Evolutionary conservation across 2,329 filamentous ascomycete genomes (phyloP).

Genomic region (Botrytis porri): DNA sequence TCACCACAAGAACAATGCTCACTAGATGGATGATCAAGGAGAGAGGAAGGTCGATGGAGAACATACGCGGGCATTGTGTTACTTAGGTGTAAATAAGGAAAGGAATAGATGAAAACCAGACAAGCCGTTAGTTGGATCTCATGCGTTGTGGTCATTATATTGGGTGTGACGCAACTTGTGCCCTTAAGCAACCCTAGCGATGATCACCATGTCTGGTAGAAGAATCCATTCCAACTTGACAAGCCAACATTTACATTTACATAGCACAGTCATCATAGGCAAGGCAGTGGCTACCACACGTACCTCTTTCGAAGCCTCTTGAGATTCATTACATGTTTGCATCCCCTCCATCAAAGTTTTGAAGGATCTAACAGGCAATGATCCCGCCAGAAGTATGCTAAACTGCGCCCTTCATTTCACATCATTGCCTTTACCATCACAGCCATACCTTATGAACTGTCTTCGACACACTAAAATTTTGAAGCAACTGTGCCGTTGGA

Average conservation of each 20-base stretch:
- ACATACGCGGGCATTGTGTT: constrained; percentile 12
- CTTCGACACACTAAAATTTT: neutral
- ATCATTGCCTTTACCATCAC: neutral
- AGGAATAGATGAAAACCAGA: constrained; percentile 27
- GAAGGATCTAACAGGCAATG: neutral
- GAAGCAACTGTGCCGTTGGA: neutral
- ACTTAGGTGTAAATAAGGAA: constrained; percentile 35
- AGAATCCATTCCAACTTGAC: neutral
- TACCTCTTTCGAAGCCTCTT: neutral
- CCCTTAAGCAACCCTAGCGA: neutral
- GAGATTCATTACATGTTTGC: neutral
- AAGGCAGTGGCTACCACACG: neutral
- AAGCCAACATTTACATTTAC: neutral
- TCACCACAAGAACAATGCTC: constrained; percentile 99
- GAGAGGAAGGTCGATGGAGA: constrained; percentile 1
- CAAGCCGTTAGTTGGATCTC: constrained; percentile 10
- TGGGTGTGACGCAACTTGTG: constrained; percentile 8
- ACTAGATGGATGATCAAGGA: constrained; percentile 57
- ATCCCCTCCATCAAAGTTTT: neutral
- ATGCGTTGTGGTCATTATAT: neutral
- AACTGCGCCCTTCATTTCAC: neutral
- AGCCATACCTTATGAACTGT: neutral
- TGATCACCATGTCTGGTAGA: neutral
- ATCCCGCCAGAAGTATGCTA: neutral
- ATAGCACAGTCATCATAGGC: neutral